Base-by-base conservation (phyloP, 108 stramenopile species). In the Conticribra weissflogii region DNA sequence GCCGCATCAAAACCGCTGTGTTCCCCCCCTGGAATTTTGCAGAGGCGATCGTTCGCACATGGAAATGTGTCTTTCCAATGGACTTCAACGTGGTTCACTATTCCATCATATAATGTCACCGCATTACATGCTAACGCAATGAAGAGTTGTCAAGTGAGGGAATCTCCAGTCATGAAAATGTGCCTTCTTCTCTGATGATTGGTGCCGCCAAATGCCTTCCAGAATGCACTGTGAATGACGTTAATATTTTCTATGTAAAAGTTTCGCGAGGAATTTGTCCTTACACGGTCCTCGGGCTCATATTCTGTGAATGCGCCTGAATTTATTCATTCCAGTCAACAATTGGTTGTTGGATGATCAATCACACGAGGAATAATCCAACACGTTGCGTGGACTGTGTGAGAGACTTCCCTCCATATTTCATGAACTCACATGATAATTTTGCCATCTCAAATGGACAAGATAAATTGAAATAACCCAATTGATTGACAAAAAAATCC, bases 391-490 rank as follows among this genome's bases (percentile, higher is more conserved):
- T n/a, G n/a, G n/a, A n/a, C n/a, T n/a, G n/a, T n/a, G n/a, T n/a
- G n/a, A n/a, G n/a, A n/a, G n/a, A n/a, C n/a, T n/a, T n/a, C n/a
- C n/a, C n/a, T n/a, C n/a, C n/a, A 41, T 9, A 12, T 41, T 9
- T 41, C 8, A 12, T 12, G 36, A 41, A 9, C 36, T 41, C 12
- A 50, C 71, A 72, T 1, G 71, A 72, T 15, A 34, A 72, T 49
- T 72, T 72, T 22, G 65, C 66, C 71, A 47, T 32, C 33, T 72
- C 71, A 31, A 67, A 72, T 1, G 71, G 71, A 18, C 71, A 72
- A 17, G 66, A 67, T 17, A 72, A 32, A 25, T 72, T 72, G 22
- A 32, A 67, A 32, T 72, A 72, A 21, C 56, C 63, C 54, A 55
- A n/a, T n/a, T n/a, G n/a, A n/a, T n/a, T n/a, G n/a, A n/a, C n/a